Base-by-base conservation (phyloP, 2,329 filamentous ascomycete species). In the Fusarium graminum region DNA sequence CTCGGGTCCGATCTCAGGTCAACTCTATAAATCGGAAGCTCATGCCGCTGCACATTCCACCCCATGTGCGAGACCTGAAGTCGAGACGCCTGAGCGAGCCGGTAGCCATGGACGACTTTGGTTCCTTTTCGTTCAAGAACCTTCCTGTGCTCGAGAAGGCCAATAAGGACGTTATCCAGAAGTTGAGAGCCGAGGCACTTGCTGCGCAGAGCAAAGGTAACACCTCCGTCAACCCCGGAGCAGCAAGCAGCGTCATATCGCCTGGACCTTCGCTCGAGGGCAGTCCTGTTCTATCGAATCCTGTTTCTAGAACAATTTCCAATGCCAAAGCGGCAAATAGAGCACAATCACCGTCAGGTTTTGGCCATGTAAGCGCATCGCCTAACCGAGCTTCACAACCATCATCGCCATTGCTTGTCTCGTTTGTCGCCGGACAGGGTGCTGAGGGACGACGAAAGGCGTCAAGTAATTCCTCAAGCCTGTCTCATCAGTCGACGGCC, bases 111-210 rank as follows among this genome's bases (percentile, higher is more conserved):
- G 95, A 99, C 76, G 96, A 99, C 75, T 99, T 99, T 82, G 95
- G 95, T 30, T 93, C 88, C 65, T 99, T 99, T 78, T 88, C 93
- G 38, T 99, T 97, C 84, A 99, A 99, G 81, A 99, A 99, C 72
- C 81, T 99, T 46, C 94, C 94, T 0, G 94, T 98, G 19, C 84
- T 99, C 17, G 95, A 98, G 73, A 98, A 97, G 78, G 95, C 95
- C 53, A 99, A 99, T 79, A 99, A 99, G 76, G 95, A 99, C 73
- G 93, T 98, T 29, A 97, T 99, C 30, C 94, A 98, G 73, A 98
- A 98, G 77, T 83, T 99, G 57, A 90, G 94, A 12, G 93, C 94
- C 22, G 94, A 98, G 77, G 94, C 95, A 4, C 85, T 97, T 80
- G 93, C 87, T 4, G 79, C 83, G 3, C 87, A 89, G 68, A 86